These are phyloP conservation scores for Puccinellia tenuiflora DNA, from an alignment of 176 grass and related monocot genomes.

Conservation along the genomic window DNA sequence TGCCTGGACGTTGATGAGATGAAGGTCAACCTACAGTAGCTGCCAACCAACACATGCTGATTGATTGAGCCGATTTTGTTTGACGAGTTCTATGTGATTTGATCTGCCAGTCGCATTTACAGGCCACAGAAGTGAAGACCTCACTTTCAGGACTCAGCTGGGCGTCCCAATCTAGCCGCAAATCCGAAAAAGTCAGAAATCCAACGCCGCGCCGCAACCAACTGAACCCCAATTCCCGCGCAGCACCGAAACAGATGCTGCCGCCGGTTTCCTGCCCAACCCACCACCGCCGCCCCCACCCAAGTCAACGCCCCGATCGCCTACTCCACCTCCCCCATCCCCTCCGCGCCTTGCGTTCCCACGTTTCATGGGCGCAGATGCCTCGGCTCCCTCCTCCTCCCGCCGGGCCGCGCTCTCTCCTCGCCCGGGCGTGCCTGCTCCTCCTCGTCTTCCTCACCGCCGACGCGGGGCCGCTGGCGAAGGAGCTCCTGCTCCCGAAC, in stretches of 20 bases:
- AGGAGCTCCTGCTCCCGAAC: slow-evolving; percentile 40
- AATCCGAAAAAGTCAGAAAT: not conserved
- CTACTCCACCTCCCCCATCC: not conserved
- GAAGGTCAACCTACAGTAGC: slow-evolving; percentile 7
- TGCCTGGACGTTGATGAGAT: not conserved
- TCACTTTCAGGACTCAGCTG: not conserved
- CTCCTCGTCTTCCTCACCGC: slow-evolving; percentile 28
- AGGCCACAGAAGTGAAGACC: not conserved
- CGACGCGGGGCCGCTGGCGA: slow-evolving; percentile 19
- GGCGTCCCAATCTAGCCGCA: not conserved
- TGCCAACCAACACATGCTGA: not conserved
- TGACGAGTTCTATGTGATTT: slow-evolving; percentile 3
- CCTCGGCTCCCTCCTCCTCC: not conserved
- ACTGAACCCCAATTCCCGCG: slow-evolving; percentile 14
- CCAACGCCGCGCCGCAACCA: not conserved
- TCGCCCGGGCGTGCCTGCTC: not conserved
- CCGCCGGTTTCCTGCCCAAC: slow-evolving; percentile 1
- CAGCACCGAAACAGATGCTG: not conserved
- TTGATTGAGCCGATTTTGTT: not conserved
- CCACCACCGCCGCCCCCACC: not conserved
- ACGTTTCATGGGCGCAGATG: slow-evolving; percentile 59
- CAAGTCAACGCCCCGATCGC: slow-evolving; percentile 7
- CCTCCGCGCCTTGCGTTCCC: not conserved
- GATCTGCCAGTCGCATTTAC: not conserved
- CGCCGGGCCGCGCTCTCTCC: slow-evolving; percentile 11